Conservation (phyloP, 352 stramenopile genomes). For the Phytophthora lateralis region DNA sequence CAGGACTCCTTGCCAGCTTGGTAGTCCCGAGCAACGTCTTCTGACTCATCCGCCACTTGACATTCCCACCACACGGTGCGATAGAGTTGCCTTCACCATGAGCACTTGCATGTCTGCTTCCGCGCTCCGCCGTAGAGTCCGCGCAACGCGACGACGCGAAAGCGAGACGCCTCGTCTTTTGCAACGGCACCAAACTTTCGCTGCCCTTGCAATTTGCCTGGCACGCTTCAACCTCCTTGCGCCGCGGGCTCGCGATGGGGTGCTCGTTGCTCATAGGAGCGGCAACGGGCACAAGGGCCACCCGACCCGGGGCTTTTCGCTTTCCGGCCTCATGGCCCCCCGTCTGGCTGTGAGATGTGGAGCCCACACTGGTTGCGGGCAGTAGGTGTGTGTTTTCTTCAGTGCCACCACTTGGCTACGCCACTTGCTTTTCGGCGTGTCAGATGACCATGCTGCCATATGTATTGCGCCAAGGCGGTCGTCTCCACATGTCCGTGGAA, state of each 20-base stretch:
- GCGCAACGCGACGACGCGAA: constrained; percentile 13
- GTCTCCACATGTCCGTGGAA: constrained; percentile 24
- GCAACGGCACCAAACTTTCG: constrained; percentile 6
- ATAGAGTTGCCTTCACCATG: not conserved
- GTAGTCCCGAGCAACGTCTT: too few species aligned
- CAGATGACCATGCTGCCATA: constrained; percentile 6
- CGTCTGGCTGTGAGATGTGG: too few species aligned
- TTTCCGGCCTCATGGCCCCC: constrained; percentile 7
- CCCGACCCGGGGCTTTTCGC: too few species aligned
- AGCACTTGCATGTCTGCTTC: not conserved
- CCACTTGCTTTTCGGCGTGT: constrained; percentile 8
- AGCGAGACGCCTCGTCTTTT: constrained; percentile 19
- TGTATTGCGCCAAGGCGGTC: not conserved
- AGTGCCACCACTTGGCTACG: constrained; percentile 1
- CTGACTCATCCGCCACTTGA: too few species aligned
- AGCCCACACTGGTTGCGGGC: not conserved
- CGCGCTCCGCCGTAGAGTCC: not conserved
- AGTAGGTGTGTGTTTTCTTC: not conserved
- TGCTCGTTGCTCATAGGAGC: constrained; percentile 2
- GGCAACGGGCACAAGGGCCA: too few species aligned
- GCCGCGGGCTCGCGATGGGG: constrained; percentile 6
- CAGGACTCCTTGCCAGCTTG: too few species aligned
- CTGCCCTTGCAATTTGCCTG: not conserved
- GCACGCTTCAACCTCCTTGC: constrained; percentile 11
- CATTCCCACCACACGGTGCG: too few species aligned